Conservation (phyloP, 1,284 basidiomycete species). For the Cryptococcus amylolentus region DNA sequence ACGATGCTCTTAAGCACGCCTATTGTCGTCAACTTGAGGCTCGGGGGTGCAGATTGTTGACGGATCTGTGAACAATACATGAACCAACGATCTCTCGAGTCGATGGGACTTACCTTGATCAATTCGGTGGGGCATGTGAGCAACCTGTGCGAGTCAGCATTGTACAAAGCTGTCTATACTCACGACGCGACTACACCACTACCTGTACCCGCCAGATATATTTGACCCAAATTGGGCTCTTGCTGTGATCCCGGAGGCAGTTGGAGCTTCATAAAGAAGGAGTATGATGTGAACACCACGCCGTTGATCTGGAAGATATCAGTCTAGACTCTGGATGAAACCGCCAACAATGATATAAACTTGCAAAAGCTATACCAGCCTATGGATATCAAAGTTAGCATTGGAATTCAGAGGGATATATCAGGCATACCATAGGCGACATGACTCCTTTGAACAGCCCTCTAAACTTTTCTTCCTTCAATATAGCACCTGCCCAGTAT, state of each 20-base stretch:
- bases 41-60: conserved; percentile 57
- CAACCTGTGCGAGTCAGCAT: conserved; percentile 52
- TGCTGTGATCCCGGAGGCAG: conserved; percentile 17
- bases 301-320: conserved; percentile 43
- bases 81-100: neutral
- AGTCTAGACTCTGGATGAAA: neutral
- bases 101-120: conserved; percentile 56
- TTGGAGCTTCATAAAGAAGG: conserved; percentile 44
- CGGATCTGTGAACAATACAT: conserved; percentile 55
- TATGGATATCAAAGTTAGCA: conserved; percentile 8
- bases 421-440: conserved; percentile 47
- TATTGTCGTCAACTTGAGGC: conserved; percentile 51
- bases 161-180: conserved; percentile 39
- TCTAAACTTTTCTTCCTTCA: conserved; percentile 36
- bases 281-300: conserved; percentile 48
- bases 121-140: conserved; percentile 78
- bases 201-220: conserved; percentile 70
- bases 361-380: conserved; percentile 46
- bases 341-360: conserved; percentile 5
- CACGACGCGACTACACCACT: conserved; percentile 73
- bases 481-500: conserved; percentile 28
- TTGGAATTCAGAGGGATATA: neutral
- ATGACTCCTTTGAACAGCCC: conserved; percentile 50
- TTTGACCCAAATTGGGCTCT: conserved; percentile 54
- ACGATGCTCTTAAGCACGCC: conserved; percentile 59